Conservation (phyloP, 768 basidiomycete species). For the Kondoa subrosea region DNA sequence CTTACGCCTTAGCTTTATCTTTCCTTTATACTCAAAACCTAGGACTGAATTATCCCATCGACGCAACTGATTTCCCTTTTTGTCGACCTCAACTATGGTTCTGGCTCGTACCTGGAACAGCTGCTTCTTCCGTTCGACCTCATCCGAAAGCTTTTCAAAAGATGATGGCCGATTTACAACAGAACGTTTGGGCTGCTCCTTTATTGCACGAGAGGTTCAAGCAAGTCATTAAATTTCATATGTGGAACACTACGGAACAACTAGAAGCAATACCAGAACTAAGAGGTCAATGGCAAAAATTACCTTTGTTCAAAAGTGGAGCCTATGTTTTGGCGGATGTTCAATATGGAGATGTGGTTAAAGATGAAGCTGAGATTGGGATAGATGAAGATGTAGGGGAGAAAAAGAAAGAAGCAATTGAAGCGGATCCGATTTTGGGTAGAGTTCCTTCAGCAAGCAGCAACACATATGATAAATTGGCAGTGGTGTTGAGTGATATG, state of each 20-base stretch:
- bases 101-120: constrained; percentile 97
- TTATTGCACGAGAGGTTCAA: constrained; percentile 84
- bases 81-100: constrained; percentile 90
- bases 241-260: constrained; percentile 97
- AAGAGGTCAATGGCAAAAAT: constrained; percentile 58
- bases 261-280: constrained; percentile 78
- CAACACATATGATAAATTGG: constrained; percentile 60
- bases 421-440: constrained; percentile 32
- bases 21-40: constrained; percentile 91
- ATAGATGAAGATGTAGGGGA: constrained; percentile 15
- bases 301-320: constrained; percentile 68
- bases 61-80: constrained; percentile 30
- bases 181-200: constrained; percentile 82
- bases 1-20: constrained; percentile 83
- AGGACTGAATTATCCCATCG: constrained; percentile 45
- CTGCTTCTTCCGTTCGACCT: constrained; percentile 52
- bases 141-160: constrained; percentile 60
- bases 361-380: constrained; percentile 6
- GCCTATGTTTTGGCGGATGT: constrained; percentile 28
- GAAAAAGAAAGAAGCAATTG: constrained; percentile 16
- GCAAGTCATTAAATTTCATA: constrained; percentile 76
- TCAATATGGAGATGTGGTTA: constrained; percentile 16
- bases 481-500: constrained; percentile 82
- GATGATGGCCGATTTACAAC: constrained; percentile 60
- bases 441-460: background rate